These are phyloP conservation scores for Inga leiocalycina DNA, from an alignment of 306 rosid species.

Conservation along the genomic window DNA sequence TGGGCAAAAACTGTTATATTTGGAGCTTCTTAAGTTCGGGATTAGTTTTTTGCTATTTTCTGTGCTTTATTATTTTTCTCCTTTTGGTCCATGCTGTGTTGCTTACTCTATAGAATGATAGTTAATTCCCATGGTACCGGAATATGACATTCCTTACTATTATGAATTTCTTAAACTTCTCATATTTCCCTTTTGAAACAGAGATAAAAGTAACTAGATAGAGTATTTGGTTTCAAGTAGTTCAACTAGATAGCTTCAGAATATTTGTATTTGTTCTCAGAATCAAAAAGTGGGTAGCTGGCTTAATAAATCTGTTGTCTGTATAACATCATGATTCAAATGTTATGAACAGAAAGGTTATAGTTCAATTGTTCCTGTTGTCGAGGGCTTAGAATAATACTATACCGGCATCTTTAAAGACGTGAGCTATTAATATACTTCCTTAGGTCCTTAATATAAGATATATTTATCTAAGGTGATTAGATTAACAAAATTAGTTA, in stretches of 20 bases:
- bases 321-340: not conserved
- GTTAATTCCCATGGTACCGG: not conserved
- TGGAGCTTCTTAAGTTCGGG: constrained; percentile 16
- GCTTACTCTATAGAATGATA: not conserved
- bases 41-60: constrained; percentile 3
- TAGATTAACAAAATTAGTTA: too few relatives aligned
- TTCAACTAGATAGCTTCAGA: not conserved
- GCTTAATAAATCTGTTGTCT: not conserved
- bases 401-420: not conserved
- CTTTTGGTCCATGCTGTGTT: not conserved
- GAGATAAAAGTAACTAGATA: not conserved
- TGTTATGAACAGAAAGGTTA: not conserved
- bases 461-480: too few relatives aligned
- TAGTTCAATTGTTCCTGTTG: not conserved
- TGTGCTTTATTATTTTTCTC: not conserved
- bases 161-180: not conserved
- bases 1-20: not conserved
- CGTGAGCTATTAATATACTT: not conserved
- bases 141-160: not conserved
- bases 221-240: constrained; percentile 5
- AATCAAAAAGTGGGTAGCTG: not conserved
- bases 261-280: not conserved
- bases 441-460: too few relatives aligned
- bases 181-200: not conserved
- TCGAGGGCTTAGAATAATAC: not conserved